Evolutionary conservation across 2,329 filamentous ascomycete species (phyloP), one percentile per base, ranked within the genome.

Genomic region (Aspergillus pseudoglaucus): DNA sequence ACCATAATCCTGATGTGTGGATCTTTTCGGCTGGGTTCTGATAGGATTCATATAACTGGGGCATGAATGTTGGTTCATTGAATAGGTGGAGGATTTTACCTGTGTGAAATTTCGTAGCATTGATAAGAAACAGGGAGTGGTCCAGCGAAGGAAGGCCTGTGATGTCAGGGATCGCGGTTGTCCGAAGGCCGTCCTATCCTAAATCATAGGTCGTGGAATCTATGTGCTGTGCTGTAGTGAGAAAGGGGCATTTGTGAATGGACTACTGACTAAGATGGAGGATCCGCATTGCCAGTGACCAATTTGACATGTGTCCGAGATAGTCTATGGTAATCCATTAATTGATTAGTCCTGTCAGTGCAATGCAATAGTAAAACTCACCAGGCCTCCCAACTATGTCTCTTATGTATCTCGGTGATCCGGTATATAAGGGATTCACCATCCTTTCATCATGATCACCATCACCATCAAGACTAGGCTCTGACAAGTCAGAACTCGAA

Each of bases 221-320:
- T 39, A 78, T 80, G 0, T 76, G 60, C 1, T 79, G 59, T 1
- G 66, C 68, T 6, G 68, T 63, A 0, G 73, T 63, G 0, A 76
- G 72, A 0, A 74, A 58, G 1, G 72, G 69, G 2, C 63, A 62
- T 37, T 71, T 66, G 44, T 72, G 68, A 15, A 77, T 62, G 45
- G 72, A 67, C 49, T 77, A 70, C 42, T 79, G 72, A 0, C 72
- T 70, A 44, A 78, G 66, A 20, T 64, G 70, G n/a, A 80, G 63
- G 2, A 78, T 68, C 17, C 74, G 70, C 6, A 76, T 65, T 18
- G 71, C 70, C 44, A 80, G 80, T 0, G 76, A 76, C 77, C 78
- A 80, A 42, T 78, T 80, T 1, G 78, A 80, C 0, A 77, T 79
- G 2, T 75, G 76, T 1, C 77, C 77, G 6, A 80, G 66, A 48